Base-by-base conservation (phyloP, 768 basidiomycete species). In the Leccinum disarticulatum region DNA sequence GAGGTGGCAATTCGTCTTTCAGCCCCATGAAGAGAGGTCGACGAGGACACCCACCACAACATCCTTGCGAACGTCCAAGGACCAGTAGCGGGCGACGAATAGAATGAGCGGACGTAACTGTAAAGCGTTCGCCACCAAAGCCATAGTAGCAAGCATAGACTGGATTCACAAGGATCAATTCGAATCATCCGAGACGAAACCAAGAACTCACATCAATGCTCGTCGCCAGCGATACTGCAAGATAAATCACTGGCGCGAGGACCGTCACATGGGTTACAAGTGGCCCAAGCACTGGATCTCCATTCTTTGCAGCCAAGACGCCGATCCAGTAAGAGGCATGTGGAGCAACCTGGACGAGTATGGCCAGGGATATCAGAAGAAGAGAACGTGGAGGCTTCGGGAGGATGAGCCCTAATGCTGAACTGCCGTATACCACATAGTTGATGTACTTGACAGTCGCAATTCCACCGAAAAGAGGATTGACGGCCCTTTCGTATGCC, bases 311-410 rank as follows among this genome's bases (percentile, higher is more conserved):
- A 10, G 87, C 85, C 74, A 79, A 81, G 25, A 82, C 80, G 33
- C 85, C 81, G 22, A 83, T 73, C 83, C 84, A 90, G 65, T 90
- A 89, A 6, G 83, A 83, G n/a, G 84, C 79, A 64, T 83, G 81
- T 1, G 91, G 87, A 30, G 84, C 77, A 52, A 76, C 57, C 52
- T 80, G 75, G 36, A 84, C 69, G 30, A 78, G 67, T 9, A 76
- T 56, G 19, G 77, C 80, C 43, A 81, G 74, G 59, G 71, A 68
- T n/a, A 58, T 50, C 22, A 75, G 38, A 47, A 70, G 64, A 15
- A 61, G 33, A 54, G 67, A 59, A 47, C 53, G 69, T 31, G 70
- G 28, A n/a, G 78, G 58, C 58, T 56, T 68, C 19, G 76, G 68
- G 31, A 74, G 56, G 27, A 73, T 61, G 28, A 78, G 63, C 19